A percentile compares a stretch with the other conserved stretches of the same genome.
Evolutionary conservation across 805 yeast species (phyloP).

Genomic region (Spathaspora passalidarum): DNA sequence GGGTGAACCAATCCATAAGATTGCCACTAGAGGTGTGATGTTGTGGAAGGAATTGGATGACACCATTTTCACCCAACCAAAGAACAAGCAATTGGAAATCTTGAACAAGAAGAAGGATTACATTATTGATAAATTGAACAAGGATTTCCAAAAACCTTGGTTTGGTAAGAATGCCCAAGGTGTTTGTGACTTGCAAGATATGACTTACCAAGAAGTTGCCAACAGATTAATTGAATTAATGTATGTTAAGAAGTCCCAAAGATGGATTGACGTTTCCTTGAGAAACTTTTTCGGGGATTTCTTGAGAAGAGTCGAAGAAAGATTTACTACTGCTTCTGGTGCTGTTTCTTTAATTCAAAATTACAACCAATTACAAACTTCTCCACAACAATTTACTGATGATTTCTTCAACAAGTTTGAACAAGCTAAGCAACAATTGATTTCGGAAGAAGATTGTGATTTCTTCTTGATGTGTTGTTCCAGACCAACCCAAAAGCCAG

Average conservation of each 20-base stretch:
- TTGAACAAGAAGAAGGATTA: constrained; percentile 79
- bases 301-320: constrained; percentile 94
- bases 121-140: constrained; percentile 80
- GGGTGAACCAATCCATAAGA: constrained; percentile 99
- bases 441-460: constrained; percentile 94
- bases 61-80: constrained; percentile 87
- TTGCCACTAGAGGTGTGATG: constrained; percentile 96
- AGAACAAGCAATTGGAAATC: constrained; percentile 79
- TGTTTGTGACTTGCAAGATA: constrained; percentile 87
- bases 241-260: constrained; percentile 70
- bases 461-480: constrained; percentile 81
- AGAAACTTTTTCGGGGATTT: constrained; percentile 84
- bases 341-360: constrained; percentile 70
- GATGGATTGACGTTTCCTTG: constrained; percentile 87
- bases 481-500: constrained; percentile 90
- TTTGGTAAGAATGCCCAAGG: constrained; percentile 78
- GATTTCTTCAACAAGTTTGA: constrained; percentile 68
- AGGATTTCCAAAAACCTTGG: constrained; percentile 98
- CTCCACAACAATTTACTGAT: constrained; percentile 60
- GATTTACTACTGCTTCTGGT: constrained; percentile 63
- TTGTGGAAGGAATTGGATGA: constrained; percentile 98
- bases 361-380: constrained; percentile 57
- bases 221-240: constrained; percentile 82
- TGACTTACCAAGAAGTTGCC: constrained; percentile 93
- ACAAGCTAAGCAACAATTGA: constrained; percentile 71